These are phyloP conservation scores for Allium cepa DNA, from an alignment of 106 monocot genomes.

Conservation along the genomic window DNA sequence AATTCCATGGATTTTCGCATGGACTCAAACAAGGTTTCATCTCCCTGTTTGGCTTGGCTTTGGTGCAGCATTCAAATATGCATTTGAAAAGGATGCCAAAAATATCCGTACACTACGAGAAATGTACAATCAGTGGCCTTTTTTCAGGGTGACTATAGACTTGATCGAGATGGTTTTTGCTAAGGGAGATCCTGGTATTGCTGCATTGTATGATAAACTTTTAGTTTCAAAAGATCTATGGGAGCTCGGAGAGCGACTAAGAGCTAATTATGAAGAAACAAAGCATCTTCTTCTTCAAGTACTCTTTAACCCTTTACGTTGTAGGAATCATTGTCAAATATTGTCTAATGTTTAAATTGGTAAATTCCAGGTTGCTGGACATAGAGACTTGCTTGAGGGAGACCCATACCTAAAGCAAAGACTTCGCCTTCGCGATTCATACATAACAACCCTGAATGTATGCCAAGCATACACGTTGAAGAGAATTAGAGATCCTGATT, in stretches of 20 bases:
- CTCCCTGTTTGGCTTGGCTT: slow-evolving; percentile 99
- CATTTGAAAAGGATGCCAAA: slow-evolving; percentile 55
- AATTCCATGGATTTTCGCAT: slow-evolving; percentile 99
- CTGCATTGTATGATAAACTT: slow-evolving; percentile 88
- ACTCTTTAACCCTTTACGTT: background rate
- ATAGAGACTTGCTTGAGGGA: slow-evolving; percentile 62
- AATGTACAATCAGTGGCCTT: slow-evolving; percentile 98
- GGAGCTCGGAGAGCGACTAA: slow-evolving; percentile 66
- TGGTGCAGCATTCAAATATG: slow-evolving; percentile 81
- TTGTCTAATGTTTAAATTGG: too few relatives aligned
- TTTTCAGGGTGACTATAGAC: slow-evolving; percentile 94
- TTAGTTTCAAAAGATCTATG: slow-evolving; percentile 82
- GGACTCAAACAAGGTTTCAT: slow-evolving; percentile 98
- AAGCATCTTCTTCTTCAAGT: slow-evolving; percentile 91
- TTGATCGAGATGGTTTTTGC: slow-evolving; percentile 99
- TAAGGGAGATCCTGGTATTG: slow-evolving; percentile 86
- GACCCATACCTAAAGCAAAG: slow-evolving; percentile 77
- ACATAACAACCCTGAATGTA: slow-evolving; percentile 68
- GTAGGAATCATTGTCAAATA: too few relatives aligned
- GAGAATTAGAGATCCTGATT: slow-evolving; percentile 39
- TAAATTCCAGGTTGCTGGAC: slow-evolving; percentile 53
- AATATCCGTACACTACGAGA: slow-evolving; percentile 59
- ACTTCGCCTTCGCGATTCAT: slow-evolving; percentile 54
- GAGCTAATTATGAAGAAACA: slow-evolving; percentile 81
- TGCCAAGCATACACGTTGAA: slow-evolving; percentile 62